Evolutionary conservation across 2,329 filamentous ascomycete genomes (phyloP).

Genomic region (Phyllosticta citriasiana): DNA sequence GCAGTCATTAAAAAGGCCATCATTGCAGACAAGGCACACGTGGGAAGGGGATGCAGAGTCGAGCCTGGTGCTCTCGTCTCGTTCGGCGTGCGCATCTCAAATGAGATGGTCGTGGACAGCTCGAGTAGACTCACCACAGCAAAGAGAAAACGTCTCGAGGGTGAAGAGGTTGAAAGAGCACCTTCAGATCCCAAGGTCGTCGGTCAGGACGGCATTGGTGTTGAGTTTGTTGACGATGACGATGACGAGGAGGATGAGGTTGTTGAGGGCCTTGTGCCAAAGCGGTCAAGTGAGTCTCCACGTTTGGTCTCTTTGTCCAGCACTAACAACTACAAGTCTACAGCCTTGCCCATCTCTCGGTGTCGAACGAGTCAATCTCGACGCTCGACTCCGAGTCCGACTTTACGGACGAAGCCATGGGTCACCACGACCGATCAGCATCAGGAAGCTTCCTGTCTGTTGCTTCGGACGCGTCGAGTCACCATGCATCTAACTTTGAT

Average conservation of each 20-base stretch:
- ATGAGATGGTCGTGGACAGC: conserved; percentile 41
- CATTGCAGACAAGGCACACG: conserved; percentile 58
- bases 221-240: conserved; percentile 47
- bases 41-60: conserved; percentile 63
- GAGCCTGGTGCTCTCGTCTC: conserved; percentile 69
- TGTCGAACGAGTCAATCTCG: conserved; percentile 50
- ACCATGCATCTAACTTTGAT: conserved; percentile 59
- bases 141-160: conserved; percentile 36
- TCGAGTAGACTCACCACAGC: conserved; percentile 36
- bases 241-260: conserved; percentile 54
- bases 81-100: conserved; percentile 62
- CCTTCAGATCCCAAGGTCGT: conserved; percentile 43
- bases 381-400: conserved; percentile 47
- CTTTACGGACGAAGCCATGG: conserved; percentile 32
- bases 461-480: conserved; percentile 44
- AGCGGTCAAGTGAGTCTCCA: conserved; percentile 23
- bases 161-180: conserved; percentile 26
- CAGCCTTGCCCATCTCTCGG: conserved; percentile 37
- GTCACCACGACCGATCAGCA: conserved; percentile 48
- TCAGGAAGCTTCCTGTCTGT: conserved; percentile 65
- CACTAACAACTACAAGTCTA: conserved; percentile 31
- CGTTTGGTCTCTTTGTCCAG: neutral
- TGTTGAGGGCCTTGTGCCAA: conserved; percentile 29
- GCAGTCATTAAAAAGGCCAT: conserved; percentile 62
- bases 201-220: conserved; percentile 49